Percentiles rank a stretch among this genome's conserved stretches.
Conservation (phyloP, 352 stramenopile species). For the Phytophthora quininea region DNA sequence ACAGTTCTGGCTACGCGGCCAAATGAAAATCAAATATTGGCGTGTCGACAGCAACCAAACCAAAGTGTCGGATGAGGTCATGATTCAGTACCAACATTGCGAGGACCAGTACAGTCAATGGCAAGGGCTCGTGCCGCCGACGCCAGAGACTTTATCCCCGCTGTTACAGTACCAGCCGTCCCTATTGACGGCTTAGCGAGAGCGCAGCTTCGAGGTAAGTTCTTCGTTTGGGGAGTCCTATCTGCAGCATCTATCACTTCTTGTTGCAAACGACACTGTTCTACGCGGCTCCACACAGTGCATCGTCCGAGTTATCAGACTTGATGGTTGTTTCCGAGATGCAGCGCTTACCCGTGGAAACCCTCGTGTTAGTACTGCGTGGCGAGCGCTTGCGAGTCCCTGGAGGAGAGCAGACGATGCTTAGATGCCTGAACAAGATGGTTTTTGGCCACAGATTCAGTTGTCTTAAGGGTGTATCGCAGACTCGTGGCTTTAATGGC, state of each 20-base stretch:
- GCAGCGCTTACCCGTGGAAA: constrained; percentile 60
- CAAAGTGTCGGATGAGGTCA: constrained; percentile 31
- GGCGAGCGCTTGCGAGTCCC: constrained; percentile 69
- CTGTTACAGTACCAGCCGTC: constrained; percentile 10
- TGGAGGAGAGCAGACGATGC: constrained; percentile 56
- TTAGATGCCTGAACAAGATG: constrained; percentile 47
- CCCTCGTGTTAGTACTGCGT: constrained; percentile 58
- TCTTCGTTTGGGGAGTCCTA: constrained; percentile 56
- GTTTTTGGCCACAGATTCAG: constrained; percentile 42
- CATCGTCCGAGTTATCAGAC: constrained; percentile 32
- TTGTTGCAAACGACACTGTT: constrained; percentile 69
- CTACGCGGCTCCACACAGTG: constrained; percentile 43
- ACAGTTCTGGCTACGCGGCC: constrained; percentile 42
- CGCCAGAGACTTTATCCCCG: constrained; percentile 21
- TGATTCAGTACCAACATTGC: constrained; percentile 45
- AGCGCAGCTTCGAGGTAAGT: constrained; percentile 32
- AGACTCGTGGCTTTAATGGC: constrained; percentile 34
- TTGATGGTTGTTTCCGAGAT: constrained; percentile 44
- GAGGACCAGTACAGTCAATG: constrained; percentile 36
- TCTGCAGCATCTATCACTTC: constrained; percentile 78
- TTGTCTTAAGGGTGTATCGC: constrained; percentile 5
- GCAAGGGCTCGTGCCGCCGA: constrained; percentile 29
- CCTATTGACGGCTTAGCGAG: constrained; percentile 25
- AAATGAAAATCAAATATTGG: constrained; percentile 47
- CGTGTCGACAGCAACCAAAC: constrained; percentile 12